Conservation (phyloP, 768 basidiomycete species). For the Boletellus ananiceps region DNA sequence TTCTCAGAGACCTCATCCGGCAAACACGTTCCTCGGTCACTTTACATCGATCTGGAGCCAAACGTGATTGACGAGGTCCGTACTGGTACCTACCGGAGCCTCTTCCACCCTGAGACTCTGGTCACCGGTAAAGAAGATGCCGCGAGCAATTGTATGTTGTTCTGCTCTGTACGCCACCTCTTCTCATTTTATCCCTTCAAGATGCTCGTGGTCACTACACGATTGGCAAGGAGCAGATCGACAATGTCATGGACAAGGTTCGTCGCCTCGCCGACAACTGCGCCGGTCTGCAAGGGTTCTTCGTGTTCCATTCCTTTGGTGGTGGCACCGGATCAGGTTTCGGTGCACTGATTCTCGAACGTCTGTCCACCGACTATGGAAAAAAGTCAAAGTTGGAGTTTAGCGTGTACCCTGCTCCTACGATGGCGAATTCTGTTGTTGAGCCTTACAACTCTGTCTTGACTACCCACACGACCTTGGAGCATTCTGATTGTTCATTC, state of each 20-base stretch:
- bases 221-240: conserved; percentile 96
- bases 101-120: conserved; percentile 99
- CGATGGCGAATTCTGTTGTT: conserved; percentile 90
- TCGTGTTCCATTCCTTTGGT: conserved; percentile 99
- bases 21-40: conserved; percentile 95
- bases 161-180: not conserved
- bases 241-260: conserved; percentile 92
- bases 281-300: conserved; percentile 95
- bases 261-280: conserved; percentile 96
- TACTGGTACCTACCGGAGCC: conserved; percentile 89
- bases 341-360: conserved; percentile 92
- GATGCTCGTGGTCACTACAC: conserved; percentile 99
- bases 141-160: conserved; percentile 88
- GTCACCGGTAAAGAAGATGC: conserved; percentile 99
- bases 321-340: conserved; percentile 99
- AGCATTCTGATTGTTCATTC: conserved; percentile 99
- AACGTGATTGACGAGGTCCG: conserved; percentile 98
- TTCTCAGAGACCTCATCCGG: conserved; percentile 97
- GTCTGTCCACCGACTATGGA: conserved; percentile 94
- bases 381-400: conserved; percentile 99
- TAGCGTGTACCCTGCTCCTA: conserved; percentile 93
- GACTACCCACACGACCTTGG: conserved; percentile 96
- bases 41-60: conserved; percentile 96
- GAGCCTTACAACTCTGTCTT: conserved; percentile 98
- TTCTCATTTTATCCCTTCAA: conserved; percentile 29